Conservation (phyloP, 768 basidiomycete species). For the Cystofilobasidium macerans region DNA sequence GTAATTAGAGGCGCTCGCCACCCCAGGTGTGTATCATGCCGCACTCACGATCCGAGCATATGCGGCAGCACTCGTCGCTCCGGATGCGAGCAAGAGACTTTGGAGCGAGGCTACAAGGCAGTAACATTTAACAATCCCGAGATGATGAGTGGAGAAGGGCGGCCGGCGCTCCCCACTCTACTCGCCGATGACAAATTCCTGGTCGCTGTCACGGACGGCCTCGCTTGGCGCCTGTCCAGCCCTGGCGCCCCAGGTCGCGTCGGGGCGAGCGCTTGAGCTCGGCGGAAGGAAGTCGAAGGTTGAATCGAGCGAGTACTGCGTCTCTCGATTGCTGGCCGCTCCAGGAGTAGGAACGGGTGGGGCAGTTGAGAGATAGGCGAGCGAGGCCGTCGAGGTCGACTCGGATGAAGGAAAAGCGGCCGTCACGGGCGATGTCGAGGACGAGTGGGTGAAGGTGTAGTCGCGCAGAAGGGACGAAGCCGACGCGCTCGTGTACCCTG, state of each 20-base stretch:
- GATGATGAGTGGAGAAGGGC: too few relatives aligned
- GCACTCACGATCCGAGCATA: too few relatives aligned
- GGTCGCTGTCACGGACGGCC: neutral
- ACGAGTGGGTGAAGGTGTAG: neutral
- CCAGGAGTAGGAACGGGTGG: neutral
- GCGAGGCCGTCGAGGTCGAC: neutral
- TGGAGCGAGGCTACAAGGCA: too few relatives aligned
- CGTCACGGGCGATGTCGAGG: neutral
- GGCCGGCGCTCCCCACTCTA: too few relatives aligned
- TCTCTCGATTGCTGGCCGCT: neutral
- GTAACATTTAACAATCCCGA: too few relatives aligned
- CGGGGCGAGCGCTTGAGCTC: neutral
- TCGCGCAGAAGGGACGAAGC: neutral
- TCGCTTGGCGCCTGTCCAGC: neutral
- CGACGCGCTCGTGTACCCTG: neutral
- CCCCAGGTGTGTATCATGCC: too few relatives aligned
- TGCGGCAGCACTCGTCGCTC: too few relatives aligned
- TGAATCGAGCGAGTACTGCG: constrained; percentile 17
- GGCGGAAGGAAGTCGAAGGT: constrained; percentile 22
- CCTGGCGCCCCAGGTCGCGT: neutral
- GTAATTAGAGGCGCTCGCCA: too few relatives aligned
- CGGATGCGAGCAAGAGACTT: too few relatives aligned
- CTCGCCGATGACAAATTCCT: neutral
- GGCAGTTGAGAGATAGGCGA: constrained; percentile 1
- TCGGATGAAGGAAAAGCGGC: neutral